Percentiles rank a stretch among this genome's conserved stretches.
phyloP scores from a whole-genome alignment of 148 eudicot species.

The Rhododendron ferrugineum region DNA sequence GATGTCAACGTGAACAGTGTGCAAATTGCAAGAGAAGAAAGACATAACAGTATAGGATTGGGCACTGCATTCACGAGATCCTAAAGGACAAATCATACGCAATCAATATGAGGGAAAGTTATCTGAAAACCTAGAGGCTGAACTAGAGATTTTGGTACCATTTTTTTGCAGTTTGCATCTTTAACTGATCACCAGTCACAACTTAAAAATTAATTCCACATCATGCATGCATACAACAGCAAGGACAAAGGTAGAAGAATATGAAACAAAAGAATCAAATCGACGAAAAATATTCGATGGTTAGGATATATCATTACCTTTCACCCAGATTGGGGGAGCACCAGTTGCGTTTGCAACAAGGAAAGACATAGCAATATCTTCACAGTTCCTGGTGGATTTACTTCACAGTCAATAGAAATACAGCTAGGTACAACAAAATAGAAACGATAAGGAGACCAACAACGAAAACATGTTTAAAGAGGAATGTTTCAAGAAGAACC shows the following conservation, averaged over 20 bases:
- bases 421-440: neutral
- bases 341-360: slow-evolving; percentile 84
- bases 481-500: slow-evolving; percentile 31
- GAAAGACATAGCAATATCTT: slow-evolving; percentile 96
- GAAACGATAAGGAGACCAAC: neutral
- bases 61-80: neutral
- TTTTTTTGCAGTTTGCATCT: slow-evolving; percentile 1
- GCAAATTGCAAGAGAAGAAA: neutral
- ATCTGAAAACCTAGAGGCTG: neutral
- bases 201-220: neutral
- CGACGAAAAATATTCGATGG: neutral
- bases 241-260: neutral
- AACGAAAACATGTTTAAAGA: neutral
- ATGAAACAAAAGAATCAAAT: neutral
- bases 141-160: neutral
- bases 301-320: slow-evolving; percentile 43
- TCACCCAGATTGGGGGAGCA: slow-evolving; percentile 90
- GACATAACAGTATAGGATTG: neutral
- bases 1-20: neutral
- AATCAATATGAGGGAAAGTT: neutral
- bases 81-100: neutral
- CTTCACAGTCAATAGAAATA: neutral
- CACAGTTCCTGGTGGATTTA: slow-evolving; percentile 72
- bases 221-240: neutral
- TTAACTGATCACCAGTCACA: neutral